These are phyloP conservation scores for Trypanosomatidae sp. DNA, from an alignment of 208 protist species.

Conservation along the genomic window DNA sequence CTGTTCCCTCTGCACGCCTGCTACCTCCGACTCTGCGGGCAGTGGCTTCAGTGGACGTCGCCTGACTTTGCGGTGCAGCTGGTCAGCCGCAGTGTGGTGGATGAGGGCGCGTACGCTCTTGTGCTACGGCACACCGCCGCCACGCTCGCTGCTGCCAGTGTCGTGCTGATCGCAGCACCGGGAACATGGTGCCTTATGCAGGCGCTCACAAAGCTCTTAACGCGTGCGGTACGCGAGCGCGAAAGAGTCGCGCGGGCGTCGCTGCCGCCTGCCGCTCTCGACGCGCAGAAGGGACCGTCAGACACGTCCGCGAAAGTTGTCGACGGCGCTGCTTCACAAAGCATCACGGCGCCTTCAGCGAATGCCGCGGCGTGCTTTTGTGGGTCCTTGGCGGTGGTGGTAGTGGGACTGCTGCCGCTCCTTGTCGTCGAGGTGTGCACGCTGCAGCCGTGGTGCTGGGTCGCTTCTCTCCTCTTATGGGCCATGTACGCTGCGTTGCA, in stretches of 20 bases:
- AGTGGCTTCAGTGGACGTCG: constrained; percentile 12
- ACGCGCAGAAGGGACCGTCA: too few relatives aligned
- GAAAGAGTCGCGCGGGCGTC: neutral
- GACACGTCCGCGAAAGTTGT: too few relatives aligned
- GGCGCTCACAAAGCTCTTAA: neutral
- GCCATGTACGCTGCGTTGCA: constrained; percentile 12
- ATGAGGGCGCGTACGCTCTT: neutral
- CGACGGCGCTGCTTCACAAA: neutral
- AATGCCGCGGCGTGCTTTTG: neutral
- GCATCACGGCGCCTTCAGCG: neutral
- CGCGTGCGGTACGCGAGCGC: constrained; percentile 12
- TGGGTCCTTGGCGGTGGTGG: constrained; percentile 12
- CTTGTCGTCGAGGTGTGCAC: constrained; percentile 45
- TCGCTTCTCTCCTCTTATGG: constrained; percentile 23
- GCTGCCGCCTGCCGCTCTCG: too few relatives aligned
- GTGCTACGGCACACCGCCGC: neutral
- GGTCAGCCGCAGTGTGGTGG: neutral
- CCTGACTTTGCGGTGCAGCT: neutral
- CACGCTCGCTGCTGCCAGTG: neutral
- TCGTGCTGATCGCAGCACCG: constrained; percentile 21
- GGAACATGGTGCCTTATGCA: neutral
- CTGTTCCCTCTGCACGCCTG: constrained; percentile 41
- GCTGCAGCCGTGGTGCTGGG: constrained; percentile 32
- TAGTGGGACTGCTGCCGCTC: constrained; percentile 32
- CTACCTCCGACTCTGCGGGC: constrained; percentile 33